phyloP scores from a whole-genome alignment of 2,329 filamentous ascomycete genomes.

The Xylariaceae sp. region DNA sequence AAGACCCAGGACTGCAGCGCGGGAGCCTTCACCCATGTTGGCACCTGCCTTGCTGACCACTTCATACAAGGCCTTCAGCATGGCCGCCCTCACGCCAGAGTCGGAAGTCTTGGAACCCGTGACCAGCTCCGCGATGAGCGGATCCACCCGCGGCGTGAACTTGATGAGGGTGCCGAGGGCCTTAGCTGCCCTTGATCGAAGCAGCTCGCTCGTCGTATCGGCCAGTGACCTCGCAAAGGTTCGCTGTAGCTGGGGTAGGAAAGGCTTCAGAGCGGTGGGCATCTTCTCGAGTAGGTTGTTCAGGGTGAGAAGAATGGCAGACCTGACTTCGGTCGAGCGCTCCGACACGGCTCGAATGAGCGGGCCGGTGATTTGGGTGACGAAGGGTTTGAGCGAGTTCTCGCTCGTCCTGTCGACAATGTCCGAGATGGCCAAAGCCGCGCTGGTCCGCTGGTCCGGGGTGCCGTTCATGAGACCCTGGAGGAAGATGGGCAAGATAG shows the following conservation, averaged over 20 bases:
- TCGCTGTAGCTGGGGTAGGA: slow-evolving; percentile 90
- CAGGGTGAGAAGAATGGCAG: slow-evolving; percentile 85
- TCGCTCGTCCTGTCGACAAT: slow-evolving; percentile 89
- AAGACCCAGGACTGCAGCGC: slow-evolving; percentile 75
- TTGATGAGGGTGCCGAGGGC: slow-evolving; percentile 93
- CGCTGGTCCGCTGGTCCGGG: slow-evolving; percentile 82
- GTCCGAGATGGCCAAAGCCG: slow-evolving; percentile 90
- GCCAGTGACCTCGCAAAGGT: slow-evolving; percentile 96
- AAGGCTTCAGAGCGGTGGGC: slow-evolving; percentile 88
- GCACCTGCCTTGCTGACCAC: slow-evolving; percentile 90
- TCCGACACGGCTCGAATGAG: slow-evolving; percentile 97
- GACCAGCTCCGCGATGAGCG: slow-evolving; percentile 84
- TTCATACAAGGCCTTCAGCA: slow-evolving; percentile 95
- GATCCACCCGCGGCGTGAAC: slow-evolving; percentile 90
- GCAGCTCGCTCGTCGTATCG: slow-evolving; percentile 82
- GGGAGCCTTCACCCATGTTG: slow-evolving; percentile 91
- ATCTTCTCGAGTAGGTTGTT: slow-evolving; percentile 97
- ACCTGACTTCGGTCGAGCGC: slow-evolving; percentile 91
- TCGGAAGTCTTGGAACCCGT: slow-evolving; percentile 92
- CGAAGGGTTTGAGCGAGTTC: slow-evolving; percentile 84
- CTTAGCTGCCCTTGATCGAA: slow-evolving; percentile 85
- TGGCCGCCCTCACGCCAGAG: slow-evolving; percentile 81
- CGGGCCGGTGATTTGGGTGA: slow-evolving; percentile 95
- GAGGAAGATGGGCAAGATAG: slow-evolving; percentile 91
- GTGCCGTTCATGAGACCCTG: slow-evolving; percentile 97